Conservation (phyloP, 2,329 filamentous ascomycete genomes). For the Aureobasidium sp. region DNA sequence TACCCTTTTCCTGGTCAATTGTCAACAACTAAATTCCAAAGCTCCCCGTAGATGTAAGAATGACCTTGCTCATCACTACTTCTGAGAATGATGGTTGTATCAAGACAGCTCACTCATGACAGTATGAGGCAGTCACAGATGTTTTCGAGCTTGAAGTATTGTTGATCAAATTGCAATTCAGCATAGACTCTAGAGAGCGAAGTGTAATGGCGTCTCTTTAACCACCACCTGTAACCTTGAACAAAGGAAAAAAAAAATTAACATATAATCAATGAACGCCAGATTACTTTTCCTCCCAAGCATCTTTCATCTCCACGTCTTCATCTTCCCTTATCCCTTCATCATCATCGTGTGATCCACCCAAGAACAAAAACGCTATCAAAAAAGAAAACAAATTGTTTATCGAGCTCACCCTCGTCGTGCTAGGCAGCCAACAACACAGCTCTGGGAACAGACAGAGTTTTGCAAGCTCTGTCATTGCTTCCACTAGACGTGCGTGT, state of each 20-base stretch:
- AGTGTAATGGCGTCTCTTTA: not conserved
- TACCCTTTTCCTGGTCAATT: too few species aligned
- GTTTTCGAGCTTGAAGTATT: not conserved
- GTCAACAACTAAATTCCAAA: too few species aligned
- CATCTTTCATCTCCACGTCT: not conserved
- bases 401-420: constrained; percentile 13
- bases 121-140: not conserved
- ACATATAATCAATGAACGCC: not conserved
- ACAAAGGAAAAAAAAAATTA: not conserved
- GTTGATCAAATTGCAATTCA: not conserved
- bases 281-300: not conserved
- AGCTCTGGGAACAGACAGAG: not conserved
- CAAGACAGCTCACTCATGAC: not conserved
- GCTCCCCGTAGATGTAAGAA: too few species aligned
- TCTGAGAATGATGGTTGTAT: not conserved
- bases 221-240: not conserved
- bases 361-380: constrained; percentile 2
- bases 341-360: not conserved
- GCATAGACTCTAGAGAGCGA: not conserved
- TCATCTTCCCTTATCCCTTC: not conserved
- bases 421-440: constrained; percentile 2
- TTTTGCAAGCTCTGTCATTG: not conserved
- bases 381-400: not conserved
- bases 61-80: not conserved
- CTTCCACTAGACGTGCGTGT: not conserved